A percentile compares a stretch with the other conserved stretches of the same genome.
Conservation (phyloP, 2,329 filamentous ascomycete genomes). For the Alternaria arborescens region DNA sequence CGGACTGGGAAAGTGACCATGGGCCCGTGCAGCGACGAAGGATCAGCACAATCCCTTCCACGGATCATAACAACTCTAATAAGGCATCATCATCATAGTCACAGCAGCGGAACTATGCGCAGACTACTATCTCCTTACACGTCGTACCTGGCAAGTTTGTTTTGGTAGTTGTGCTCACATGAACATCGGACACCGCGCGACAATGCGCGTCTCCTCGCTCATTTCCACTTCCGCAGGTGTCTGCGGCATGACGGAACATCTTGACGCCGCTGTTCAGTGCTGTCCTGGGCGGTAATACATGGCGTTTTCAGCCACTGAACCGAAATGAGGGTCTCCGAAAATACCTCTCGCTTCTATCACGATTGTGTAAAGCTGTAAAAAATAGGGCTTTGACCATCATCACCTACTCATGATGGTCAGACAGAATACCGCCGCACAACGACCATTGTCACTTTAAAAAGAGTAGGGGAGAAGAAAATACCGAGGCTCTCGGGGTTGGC, state of each 20-base stretch:
- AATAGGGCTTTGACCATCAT: background rate
- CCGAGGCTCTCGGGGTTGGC: constrained; percentile 1
- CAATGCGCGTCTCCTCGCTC: constrained; percentile 5
- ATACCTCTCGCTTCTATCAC: background rate
- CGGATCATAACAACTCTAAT: background rate
- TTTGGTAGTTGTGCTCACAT: background rate
- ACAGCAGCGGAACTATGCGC: background rate
- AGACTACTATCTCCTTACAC: background rate
- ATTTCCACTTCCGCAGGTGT: constrained; percentile 16
- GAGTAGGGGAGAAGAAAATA: background rate
- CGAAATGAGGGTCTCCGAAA: constrained; percentile 11
- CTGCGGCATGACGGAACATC: constrained; percentile 20
- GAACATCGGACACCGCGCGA: background rate
- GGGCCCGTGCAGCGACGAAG: background rate
- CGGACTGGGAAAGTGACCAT: background rate
- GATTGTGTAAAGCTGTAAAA: background rate
- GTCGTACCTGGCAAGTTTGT: background rate
- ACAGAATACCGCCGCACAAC: background rate
- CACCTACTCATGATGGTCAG: background rate
- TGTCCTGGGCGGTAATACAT: constrained; percentile 8
- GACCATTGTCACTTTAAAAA: background rate
- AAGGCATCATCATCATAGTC: background rate
- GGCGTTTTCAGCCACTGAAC: background rate
- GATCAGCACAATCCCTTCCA: constrained; percentile 5
- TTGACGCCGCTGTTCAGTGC: constrained; percentile 13